phyloP scores from a whole-genome alignment of 2,329 filamentous ascomycete species.

The Botrytis hyacinthi region DNA sequence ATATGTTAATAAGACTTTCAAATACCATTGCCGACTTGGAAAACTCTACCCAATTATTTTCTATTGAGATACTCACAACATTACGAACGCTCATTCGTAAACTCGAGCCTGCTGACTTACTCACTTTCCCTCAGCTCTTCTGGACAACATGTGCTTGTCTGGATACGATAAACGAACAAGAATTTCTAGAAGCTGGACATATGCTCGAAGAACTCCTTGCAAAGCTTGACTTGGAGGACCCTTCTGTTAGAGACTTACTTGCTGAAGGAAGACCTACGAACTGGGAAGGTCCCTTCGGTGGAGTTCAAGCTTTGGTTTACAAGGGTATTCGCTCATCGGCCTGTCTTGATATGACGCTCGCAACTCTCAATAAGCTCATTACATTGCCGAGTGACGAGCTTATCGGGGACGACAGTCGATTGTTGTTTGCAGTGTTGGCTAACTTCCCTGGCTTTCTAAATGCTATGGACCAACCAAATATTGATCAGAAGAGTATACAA shows the following conservation, averaged over 20 bases:
- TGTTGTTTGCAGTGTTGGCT: constrained; percentile 86
- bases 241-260: constrained; percentile 66
- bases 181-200: constrained; percentile 86
- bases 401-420: constrained; percentile 75
- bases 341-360: constrained; percentile 75
- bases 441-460: constrained; percentile 85
- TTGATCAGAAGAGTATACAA: constrained; percentile 55
- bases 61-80: constrained; percentile 95
- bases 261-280: constrained; percentile 75
- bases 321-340: constrained; percentile 87
- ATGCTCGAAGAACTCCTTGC: constrained; percentile 87
- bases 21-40: constrained; percentile 97
- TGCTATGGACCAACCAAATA: constrained; percentile 65
- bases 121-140: constrained; percentile 92
- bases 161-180: constrained; percentile 93
- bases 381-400: constrained; percentile 75
- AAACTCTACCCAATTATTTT: constrained; percentile 91
- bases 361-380: constrained; percentile 75
- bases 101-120: constrained; percentile 71
- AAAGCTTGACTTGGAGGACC: constrained; percentile 76
- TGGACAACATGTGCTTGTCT: constrained; percentile 97
- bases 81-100: constrained; percentile 88
- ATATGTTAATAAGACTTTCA: constrained; percentile 92
- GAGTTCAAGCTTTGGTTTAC: constrained; percentile 80
- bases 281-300: constrained; percentile 89